These are phyloP conservation scores for Thelephora ganbajun DNA, from an alignment of 768 basidiomycete species.

Conservation along the genomic window DNA sequence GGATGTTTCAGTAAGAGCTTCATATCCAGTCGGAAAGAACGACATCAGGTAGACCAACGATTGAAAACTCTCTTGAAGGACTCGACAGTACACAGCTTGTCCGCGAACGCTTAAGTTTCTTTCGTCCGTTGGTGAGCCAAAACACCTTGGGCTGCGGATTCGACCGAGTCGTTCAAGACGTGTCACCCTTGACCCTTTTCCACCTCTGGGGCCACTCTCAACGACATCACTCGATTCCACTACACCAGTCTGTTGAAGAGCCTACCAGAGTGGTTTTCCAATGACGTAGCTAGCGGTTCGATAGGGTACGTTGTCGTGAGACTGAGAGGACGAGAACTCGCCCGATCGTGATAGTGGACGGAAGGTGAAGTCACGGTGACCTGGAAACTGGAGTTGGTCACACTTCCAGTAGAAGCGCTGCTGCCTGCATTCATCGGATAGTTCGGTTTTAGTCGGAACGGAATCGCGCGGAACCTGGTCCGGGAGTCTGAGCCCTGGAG, in stretches of 20 bases:
- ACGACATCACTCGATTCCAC: constrained; percentile 24
- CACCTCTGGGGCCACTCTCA: constrained; percentile 63
- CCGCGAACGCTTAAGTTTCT: constrained; percentile 34
- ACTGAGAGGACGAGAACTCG: no score
- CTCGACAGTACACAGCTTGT: constrained; percentile 45
- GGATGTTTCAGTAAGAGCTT: constrained; percentile 65
- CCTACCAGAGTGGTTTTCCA: neutral
- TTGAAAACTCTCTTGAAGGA: constrained; percentile 47
- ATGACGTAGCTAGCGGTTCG: neutral
- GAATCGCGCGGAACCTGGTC: no score
- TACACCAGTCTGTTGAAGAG: no score
- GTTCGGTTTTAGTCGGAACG: no score
- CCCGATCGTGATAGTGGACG: no score
- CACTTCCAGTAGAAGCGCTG: no score
- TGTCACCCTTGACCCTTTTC: no score
- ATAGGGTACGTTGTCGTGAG: neutral
- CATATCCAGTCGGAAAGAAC: constrained; percentile 49
- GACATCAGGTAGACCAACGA: constrained; percentile 21
- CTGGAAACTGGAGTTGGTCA: no score
- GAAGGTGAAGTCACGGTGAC: no score
- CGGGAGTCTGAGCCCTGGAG: no score
- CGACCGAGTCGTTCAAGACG: constrained; percentile 55
- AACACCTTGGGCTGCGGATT: constrained; percentile 44
- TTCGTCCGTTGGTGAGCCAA: constrained; percentile 27
- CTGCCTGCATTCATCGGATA: no score